Evolutionary conservation across 371 early-diverging fungal species (phyloP).

Genomic region (Capillidium rhysosporum): DNA sequence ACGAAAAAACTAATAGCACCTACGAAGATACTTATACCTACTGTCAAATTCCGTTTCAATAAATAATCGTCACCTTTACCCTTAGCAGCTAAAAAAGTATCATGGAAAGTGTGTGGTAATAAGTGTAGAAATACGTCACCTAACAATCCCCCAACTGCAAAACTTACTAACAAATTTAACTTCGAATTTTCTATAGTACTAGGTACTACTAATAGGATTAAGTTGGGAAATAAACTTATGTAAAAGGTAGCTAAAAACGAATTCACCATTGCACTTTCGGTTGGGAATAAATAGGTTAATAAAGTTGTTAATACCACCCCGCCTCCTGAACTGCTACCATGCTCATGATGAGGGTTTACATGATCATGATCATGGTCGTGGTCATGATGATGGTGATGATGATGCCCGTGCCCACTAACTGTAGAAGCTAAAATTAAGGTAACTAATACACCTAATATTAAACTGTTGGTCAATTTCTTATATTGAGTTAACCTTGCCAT

Average conservation of each 20-base stretch:
- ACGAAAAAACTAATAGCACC: constrained; percentile 53
- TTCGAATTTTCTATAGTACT: constrained; percentile 46
- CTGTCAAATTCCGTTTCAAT: constrained; percentile 36
- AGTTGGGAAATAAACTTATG: constrained; percentile 64
- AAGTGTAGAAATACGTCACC: constrained; percentile 75
- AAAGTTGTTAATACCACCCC: no score
- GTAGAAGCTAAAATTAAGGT: no score
- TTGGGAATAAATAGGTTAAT: constrained; percentile 17
- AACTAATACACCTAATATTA: no score
- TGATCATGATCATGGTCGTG: no score
- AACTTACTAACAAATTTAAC: constrained; percentile 54
- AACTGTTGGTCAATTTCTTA: no score
- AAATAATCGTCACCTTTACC: constrained; percentile 12
- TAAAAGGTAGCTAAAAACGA: constrained; percentile 61
- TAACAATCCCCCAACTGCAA: constrained; percentile 66
- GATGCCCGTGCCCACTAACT: no score
- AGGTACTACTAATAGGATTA: constrained; percentile 60
- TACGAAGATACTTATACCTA: constrained; percentile 51
- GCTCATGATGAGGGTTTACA: no score
- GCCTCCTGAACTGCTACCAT: no score
- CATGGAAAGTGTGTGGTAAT: constrained; percentile 56
- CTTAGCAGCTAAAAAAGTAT: constrained; percentile 19
- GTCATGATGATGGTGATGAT: no score
- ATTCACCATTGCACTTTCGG: constrained; percentile 38
- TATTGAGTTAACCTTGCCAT: no score